A percentile compares a stretch with the other conserved stretches of the same genome.
Conservation (phyloP, 805 yeast species). For the Yarrowia porcina region DNA sequence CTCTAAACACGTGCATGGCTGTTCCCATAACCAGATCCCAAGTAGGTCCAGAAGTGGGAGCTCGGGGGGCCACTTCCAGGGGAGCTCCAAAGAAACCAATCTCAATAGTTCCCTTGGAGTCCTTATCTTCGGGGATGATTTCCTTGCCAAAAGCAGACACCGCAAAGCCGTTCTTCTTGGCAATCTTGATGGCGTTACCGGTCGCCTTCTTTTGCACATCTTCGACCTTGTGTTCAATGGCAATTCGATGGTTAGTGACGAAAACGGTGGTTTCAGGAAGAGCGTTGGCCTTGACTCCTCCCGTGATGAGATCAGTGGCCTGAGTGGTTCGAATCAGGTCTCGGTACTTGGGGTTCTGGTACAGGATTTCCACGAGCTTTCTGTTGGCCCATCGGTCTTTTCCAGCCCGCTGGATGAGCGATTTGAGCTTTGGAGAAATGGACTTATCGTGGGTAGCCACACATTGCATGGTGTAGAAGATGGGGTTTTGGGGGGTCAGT, state of each 20-base stretch:
- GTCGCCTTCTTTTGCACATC: conserved; percentile 44
- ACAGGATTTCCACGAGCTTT: conserved; percentile 22
- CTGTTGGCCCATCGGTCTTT: conserved; percentile 31
- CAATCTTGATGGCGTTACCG: conserved; percentile 42
- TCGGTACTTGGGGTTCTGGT: conserved; percentile 7
- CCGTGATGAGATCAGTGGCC: conserved; percentile 62
- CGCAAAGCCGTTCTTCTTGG: conserved; percentile 50
- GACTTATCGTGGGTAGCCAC: conserved; percentile 50
- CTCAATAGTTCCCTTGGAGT: conserved; percentile 30
- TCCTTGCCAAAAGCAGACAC: conserved; percentile 40
- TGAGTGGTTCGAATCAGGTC: conserved; percentile 56
- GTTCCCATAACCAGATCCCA: conserved; percentile 61
- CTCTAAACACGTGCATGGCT: conserved; percentile 58
- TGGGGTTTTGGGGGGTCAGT: conserved; percentile 57
- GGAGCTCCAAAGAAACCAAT: conserved; percentile 23
- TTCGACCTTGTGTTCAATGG: conserved; percentile 51
- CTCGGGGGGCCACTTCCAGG: conserved; percentile 51
- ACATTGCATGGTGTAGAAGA: conserved; percentile 56
- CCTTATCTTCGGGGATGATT: conserved; percentile 30
- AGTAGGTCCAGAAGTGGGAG: conserved; percentile 39
- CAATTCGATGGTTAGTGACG: conserved; percentile 61
- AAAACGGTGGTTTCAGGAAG: conserved; percentile 61
- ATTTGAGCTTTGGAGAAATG: conserved; percentile 35
- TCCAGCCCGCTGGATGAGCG: conserved; percentile 27
- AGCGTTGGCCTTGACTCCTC: conserved; percentile 76